Base-by-base conservation (phyloP, 2,329 filamentous ascomycete genomes). In the Penicillium sumatraense region DNA sequence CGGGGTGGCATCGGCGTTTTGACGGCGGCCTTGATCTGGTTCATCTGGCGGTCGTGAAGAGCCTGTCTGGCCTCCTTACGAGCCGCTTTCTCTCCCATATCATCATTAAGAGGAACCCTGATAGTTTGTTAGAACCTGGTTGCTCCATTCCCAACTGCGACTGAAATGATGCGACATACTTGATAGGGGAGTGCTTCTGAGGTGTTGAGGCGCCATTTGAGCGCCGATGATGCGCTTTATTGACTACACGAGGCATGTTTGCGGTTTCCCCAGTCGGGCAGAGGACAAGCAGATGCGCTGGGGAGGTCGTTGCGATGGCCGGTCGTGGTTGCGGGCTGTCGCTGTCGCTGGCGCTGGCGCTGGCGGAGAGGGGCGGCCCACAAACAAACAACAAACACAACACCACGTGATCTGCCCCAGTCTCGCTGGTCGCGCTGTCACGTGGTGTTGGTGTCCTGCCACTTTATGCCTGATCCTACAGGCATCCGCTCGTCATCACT, bases 71-170 rank as follows among this genome's bases (percentile, higher is more conserved):
- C 92, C 70, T 95, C 89, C 68, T 93, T 81, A 47, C 95, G 89
- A 66, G 89, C 88, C 46, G 92, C 93, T 75, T 96, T 96, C 78
- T 99, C 95, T 66, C 89, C 86, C 57, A 86, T 88, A 81, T 99
- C 95, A 79, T 99, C 95, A 79, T 98, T 98, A 60, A 99, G 85
- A 31, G 95, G 93, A 57, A 99, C 96, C 73, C 91, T 96, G 51
- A 53, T 31, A 7, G 67, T 26, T 35, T 46, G 49, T 52, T 54
- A 54, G 49, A 16, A 42, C 13, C 20, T 31, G 40, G 49, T 21
- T 56, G 44, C 51, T 40, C 44, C 45, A 44, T 36, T 2, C 24
- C 38, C 4, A 27, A 11, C 41, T 31, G 29, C 41, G 26, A 46
- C 7, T 20, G 31, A n/a, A n/a, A n/a, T n/a, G 27, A 33, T 46